Percentiles rank a stretch among this genome's conserved stretches.
Evolutionary conservation across 2,329 filamentous ascomycete species (phyloP).

Genomic region (Curvularia lunata): DNA sequence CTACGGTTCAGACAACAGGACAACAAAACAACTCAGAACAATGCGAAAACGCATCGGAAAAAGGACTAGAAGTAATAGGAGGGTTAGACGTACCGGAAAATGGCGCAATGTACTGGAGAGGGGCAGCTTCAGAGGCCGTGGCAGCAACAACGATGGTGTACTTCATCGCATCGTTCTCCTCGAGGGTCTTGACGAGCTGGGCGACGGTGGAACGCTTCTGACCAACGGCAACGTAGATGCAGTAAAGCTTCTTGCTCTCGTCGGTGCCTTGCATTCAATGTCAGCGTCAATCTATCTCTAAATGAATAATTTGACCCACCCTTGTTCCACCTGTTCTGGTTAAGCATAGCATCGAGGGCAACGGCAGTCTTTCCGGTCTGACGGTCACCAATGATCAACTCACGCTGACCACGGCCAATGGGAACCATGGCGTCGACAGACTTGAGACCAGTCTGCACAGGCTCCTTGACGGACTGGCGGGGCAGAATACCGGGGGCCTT

Average conservation of each 20-base stretch:
- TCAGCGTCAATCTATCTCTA: neutral
- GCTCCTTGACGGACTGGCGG: conserved; percentile 95
- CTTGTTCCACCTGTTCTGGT: conserved; percentile 99
- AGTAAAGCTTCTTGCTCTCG: conserved; percentile 99
- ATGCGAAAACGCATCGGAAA: too few species aligned
- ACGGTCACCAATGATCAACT: conserved; percentile 99
- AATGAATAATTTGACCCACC: conserved; percentile 47
- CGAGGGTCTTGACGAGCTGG: conserved; percentile 98
- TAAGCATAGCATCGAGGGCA: conserved; percentile 95
- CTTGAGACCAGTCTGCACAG: conserved; percentile 99
- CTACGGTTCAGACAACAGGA: conserved; percentile 24
- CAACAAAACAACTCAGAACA: too few species aligned
- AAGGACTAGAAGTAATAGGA: too few species aligned
- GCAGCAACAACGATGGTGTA: conserved; percentile 93
- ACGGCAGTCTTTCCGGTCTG: conserved; percentile 99
- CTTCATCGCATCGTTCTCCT: conserved; percentile 99
- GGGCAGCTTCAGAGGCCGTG: conserved; percentile 95
- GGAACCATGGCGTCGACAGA: conserved; percentile 99
- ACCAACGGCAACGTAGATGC: conserved; percentile 97
- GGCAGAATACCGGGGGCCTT: conserved; percentile 99
- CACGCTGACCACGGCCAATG: conserved; percentile 99
- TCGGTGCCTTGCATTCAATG: conserved; percentile 55
- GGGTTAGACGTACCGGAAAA: too few species aligned
- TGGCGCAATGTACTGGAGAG: conserved; percentile 83
- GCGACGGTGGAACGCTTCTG: conserved; percentile 99